Percentiles rank a stretch among this genome's conserved stretches.
Conservation (phyloP, 805 yeast genomes). For the Starmerella tilneyi region DNA sequence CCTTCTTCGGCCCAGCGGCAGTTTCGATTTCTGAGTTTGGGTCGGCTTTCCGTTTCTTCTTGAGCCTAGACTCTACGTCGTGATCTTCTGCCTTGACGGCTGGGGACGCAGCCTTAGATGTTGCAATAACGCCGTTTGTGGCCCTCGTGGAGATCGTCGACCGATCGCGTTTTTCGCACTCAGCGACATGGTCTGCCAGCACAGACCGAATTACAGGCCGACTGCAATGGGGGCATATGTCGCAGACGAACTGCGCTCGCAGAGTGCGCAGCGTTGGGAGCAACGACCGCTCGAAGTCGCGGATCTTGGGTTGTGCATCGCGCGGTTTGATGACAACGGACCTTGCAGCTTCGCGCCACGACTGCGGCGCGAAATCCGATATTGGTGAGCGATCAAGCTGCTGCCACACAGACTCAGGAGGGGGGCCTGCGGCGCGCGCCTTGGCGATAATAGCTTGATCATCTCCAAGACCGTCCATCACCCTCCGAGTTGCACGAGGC, state of each 20-base stretch:
- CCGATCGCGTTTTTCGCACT: slow-evolving; percentile 12
- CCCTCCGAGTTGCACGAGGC: neutral
- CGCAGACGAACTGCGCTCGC: slow-evolving; percentile 25
- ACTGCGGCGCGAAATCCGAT: neutral
- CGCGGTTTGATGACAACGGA: slow-evolving; percentile 13
- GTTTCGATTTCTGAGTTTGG: too few relatives aligned
- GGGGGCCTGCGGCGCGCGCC: slow-evolving; percentile 15
- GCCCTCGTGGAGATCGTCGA: neutral
- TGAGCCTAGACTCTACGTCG: neutral
- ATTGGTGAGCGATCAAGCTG: neutral
- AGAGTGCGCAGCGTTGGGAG: slow-evolving; percentile 26
- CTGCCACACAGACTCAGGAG: neutral
- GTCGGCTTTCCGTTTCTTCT: slow-evolving; percentile 2
- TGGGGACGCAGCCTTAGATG: too few relatives aligned
- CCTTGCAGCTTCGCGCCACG: slow-evolving; percentile 24
- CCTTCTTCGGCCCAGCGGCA: slow-evolving; percentile 6
- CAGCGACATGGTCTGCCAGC: slow-evolving; percentile 22
- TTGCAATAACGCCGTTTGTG: neutral
- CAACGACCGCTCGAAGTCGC: slow-evolving; percentile 24
- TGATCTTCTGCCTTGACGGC: neutral
- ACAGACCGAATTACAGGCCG: slow-evolving; percentile 27
- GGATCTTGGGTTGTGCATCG: slow-evolving; percentile 16
- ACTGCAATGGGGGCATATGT: slow-evolving; percentile 27
- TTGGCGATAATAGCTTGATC: slow-evolving; percentile 16
- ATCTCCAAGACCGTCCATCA: slow-evolving; percentile 12